These are phyloP conservation scores for Nemania diffusa DNA, from an alignment of 2,329 filamentous ascomycete genomes.

Conservation along the genomic window DNA sequence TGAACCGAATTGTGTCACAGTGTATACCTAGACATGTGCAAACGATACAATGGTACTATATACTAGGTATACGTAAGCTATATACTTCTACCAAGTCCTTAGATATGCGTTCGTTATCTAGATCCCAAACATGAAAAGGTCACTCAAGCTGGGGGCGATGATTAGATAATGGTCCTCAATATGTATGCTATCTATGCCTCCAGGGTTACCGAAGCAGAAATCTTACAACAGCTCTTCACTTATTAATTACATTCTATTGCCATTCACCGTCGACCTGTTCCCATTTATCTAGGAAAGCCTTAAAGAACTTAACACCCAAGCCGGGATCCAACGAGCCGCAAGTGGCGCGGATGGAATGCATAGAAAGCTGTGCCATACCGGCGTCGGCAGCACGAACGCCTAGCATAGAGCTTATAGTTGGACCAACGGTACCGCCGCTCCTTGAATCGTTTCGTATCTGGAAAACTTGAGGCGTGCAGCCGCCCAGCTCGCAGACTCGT, in stretches of 20 bases:
- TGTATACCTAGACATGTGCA: slow-evolving; percentile 30
- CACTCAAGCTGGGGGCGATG: neutral
- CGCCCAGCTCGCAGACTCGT: slow-evolving; percentile 79
- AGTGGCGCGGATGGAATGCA: slow-evolving; percentile 92
- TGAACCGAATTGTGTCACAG: slow-evolving; percentile 23
- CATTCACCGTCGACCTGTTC: slow-evolving; percentile 88
- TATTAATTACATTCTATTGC: slow-evolving; percentile 43
- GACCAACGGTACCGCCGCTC: slow-evolving; percentile 93
- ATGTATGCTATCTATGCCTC: neutral
- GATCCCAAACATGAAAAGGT: neutral
- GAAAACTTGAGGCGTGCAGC: slow-evolving; percentile 82
- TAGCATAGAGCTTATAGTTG: slow-evolving; percentile 82
- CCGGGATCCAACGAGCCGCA: slow-evolving; percentile 88
- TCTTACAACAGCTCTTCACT: neutral
- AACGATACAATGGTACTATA: neutral
- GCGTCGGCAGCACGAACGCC: slow-evolving; percentile 87
- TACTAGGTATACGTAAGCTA: neutral
- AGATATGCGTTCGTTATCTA: neutral
- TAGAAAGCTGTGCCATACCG: slow-evolving; percentile 89
- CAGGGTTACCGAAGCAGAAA: neutral
- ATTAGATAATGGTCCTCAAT: neutral
- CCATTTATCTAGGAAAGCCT: slow-evolving; percentile 87
- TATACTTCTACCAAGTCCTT: neutral
- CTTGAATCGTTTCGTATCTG: slow-evolving; percentile 94
- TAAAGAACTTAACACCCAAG: slow-evolving; percentile 86